phyloP scores from a whole-genome alignment of 495 filamentous ascomycete species.

The Trichoderma parareesei region DNA sequence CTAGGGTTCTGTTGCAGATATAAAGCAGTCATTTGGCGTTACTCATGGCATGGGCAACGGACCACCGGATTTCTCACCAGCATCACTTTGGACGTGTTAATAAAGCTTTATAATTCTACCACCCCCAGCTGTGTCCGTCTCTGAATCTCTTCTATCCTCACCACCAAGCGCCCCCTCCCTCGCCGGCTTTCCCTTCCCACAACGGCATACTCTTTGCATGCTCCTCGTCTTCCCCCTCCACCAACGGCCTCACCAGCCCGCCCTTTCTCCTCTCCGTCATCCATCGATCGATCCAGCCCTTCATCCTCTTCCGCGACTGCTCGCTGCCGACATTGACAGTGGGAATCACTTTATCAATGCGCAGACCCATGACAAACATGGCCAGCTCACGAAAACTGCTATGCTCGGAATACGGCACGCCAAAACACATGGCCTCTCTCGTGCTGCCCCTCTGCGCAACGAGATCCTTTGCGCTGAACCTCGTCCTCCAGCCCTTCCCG shows the following conservation, averaged over 20 bases:
- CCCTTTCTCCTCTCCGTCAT: slow-evolving; percentile 71
- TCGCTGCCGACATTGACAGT: slow-evolving; percentile 84
- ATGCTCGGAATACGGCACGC: slow-evolving; percentile 92
- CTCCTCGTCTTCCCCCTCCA: slow-evolving; percentile 22
- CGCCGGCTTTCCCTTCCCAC: slow-evolving; percentile 35
- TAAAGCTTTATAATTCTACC: slow-evolving; percentile 4
- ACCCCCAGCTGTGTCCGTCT: background rate
- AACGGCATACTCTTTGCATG: slow-evolving; percentile 21
- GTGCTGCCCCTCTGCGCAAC: slow-evolving; percentile 72
- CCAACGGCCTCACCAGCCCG: slow-evolving; percentile 55
- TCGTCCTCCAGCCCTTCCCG: slow-evolving; percentile 61
- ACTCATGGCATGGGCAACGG: slow-evolving; percentile 7
- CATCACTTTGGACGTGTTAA: slow-evolving; percentile 8
- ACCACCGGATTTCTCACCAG: background rate
- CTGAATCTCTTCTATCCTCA: slow-evolving; percentile 14
- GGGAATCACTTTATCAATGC: slow-evolving; percentile 82
- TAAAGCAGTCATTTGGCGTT: slow-evolving; percentile 9
- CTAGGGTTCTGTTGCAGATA: slow-evolving; percentile 4
- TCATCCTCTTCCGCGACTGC: slow-evolving; percentile 66
- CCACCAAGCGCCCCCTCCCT: slow-evolving; percentile 38
- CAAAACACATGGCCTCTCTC: slow-evolving; percentile 68
- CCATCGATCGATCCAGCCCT: slow-evolving; percentile 85
- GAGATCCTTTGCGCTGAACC: slow-evolving; percentile 57
- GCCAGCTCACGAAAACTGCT: slow-evolving; percentile 89
- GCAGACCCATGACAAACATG: slow-evolving; percentile 80